Conservation (phyloP, 176 grass and related monocot genomes). For the Aegilops longissima region DNA sequence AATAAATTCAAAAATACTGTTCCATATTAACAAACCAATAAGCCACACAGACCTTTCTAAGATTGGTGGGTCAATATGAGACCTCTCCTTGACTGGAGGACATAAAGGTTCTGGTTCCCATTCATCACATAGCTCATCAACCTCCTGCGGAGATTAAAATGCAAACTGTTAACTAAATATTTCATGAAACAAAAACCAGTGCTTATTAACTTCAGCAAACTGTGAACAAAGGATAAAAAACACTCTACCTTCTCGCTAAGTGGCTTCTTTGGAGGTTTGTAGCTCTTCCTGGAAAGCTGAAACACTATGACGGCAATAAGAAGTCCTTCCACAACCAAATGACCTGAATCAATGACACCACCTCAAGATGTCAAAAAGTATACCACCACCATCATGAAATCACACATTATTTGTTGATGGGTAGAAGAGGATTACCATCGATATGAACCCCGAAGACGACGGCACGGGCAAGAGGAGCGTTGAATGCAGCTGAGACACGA, state of each 20-base stretch:
- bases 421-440: slow-evolving; percentile 55
- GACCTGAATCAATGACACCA: slow-evolving; percentile 50
- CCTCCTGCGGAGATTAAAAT: slow-evolving; percentile 61
- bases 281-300: slow-evolving; percentile 93
- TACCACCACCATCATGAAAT: neutral
- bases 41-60: slow-evolving; percentile 68
- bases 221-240: slow-evolving; percentile 18
- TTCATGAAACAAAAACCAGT: slow-evolving; percentile 25
- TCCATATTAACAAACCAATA: neutral
- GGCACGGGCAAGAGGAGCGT: slow-evolving; percentile 63
- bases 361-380: slow-evolving; percentile 31
- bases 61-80: slow-evolving; percentile 42
- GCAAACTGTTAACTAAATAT: slow-evolving; percentile 14
- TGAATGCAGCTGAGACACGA: slow-evolving; percentile 69
- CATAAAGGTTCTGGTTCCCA: slow-evolving; percentile 89
- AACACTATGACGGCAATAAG: slow-evolving; percentile 86
- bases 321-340: slow-evolving; percentile 90
- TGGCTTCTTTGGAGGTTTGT: slow-evolving; percentile 93
- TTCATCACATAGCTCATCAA: slow-evolving; percentile 95
- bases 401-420: neutral
- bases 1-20: neutral
- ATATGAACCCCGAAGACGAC: slow-evolving; percentile 93
- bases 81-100: slow-evolving; percentile 64
- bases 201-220: neutral
- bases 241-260: slow-evolving; percentile 74